Evolutionary conservation across 805 yeast genomes (phyloP).

Genomic region (Starmerella sp.): DNA sequence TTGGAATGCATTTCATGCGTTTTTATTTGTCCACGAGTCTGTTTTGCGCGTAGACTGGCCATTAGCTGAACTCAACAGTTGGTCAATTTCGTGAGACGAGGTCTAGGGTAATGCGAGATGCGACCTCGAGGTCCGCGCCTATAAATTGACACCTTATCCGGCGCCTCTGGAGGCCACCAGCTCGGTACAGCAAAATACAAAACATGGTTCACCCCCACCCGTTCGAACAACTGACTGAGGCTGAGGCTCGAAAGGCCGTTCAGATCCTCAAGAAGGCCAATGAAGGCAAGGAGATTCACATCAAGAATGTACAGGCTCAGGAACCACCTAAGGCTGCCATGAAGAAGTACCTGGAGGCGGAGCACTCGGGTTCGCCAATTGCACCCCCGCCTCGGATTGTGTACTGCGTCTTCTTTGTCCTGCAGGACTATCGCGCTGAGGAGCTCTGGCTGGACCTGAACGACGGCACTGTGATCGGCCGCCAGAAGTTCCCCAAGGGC

Average conservation of each 20-base stretch:
- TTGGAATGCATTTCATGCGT: background rate
- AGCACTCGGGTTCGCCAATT: conserved; percentile 37
- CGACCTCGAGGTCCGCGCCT: background rate
- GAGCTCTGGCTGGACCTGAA: conserved; percentile 63
- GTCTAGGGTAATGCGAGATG: background rate
- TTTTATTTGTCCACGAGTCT: background rate
- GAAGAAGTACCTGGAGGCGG: conserved; percentile 56
- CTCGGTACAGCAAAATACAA: background rate
- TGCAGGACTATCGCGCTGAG: conserved; percentile 40
- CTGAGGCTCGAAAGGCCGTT: conserved; percentile 26
- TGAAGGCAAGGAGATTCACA: conserved; percentile 26
- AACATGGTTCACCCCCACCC: conserved; percentile 23
- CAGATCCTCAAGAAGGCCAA: conserved; percentile 23
- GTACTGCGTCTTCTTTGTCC: conserved; percentile 53
- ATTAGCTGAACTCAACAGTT: background rate
- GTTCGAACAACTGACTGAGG: conserved; percentile 28
- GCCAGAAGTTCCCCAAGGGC: conserved; percentile 46
- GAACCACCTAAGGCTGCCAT: conserved; percentile 74
- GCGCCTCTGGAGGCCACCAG: background rate
- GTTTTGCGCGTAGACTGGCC: background rate
- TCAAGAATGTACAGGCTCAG: conserved; percentile 26
- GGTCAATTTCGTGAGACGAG: background rate
- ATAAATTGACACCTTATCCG: background rate
- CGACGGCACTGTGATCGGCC: conserved; percentile 49
- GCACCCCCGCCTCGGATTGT: conserved; percentile 58